Evolutionary conservation across 345 rosid species (phyloP).

Genomic region (Gossypium sturtianum): DNA sequence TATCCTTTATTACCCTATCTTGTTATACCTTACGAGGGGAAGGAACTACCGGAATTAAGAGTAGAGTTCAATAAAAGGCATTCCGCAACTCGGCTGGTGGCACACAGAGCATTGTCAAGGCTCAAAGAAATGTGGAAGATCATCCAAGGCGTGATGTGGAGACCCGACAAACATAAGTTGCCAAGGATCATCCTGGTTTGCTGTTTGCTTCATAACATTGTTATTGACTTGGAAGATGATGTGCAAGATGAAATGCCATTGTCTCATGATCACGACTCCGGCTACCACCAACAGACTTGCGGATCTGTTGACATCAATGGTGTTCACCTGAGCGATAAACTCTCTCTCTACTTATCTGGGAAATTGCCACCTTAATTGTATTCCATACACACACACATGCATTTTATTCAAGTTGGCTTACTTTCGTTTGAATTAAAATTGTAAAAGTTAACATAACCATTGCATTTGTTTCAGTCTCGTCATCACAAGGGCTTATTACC

Average conservation of each 20-base stretch:
- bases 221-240: conserved; percentile 47
- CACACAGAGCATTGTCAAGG: conserved; percentile 43
- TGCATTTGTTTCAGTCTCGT: neutral
- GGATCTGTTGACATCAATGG: conserved; percentile 34
- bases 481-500: neutral
- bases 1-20: conserved; percentile 58
- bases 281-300: conserved; percentile 40
- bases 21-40: conserved; percentile 41
- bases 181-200: conserved; percentile 61
- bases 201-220: conserved; percentile 64
- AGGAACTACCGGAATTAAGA: conserved; percentile 30
- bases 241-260: conserved; percentile 20
- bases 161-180: conserved; percentile 56
- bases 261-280: conserved; percentile 34
- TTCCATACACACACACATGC: neutral
- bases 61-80: conserved; percentile 42
- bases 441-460: neutral
- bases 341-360: conserved; percentile 35
- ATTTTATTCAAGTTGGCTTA: too few relatives aligned
- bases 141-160: conserved; percentile 60
- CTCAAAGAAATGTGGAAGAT: conserved; percentile 57
- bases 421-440: neutral
- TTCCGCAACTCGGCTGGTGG: conserved; percentile 36
- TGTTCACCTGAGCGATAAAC: conserved; percentile 38
- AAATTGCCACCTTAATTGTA: conserved; percentile 20